Conservation (phyloP, 352 stramenopile genomes). For the Phytophthora rubi region DNA sequence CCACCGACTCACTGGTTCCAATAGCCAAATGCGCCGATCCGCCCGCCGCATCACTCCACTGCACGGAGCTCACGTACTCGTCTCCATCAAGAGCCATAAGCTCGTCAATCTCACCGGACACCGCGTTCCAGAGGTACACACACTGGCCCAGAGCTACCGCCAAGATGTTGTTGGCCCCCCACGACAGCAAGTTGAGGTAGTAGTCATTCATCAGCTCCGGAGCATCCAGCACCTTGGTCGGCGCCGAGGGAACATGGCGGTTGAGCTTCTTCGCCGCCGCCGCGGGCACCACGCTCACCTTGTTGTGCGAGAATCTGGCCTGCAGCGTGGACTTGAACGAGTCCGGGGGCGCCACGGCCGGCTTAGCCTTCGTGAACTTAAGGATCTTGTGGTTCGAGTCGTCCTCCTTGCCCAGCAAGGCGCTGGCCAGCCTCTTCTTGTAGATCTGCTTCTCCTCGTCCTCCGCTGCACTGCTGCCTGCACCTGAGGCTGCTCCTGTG, state of each 20-base stretch:
- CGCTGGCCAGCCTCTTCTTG: conserved; percentile 82
- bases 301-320: conserved; percentile 95
- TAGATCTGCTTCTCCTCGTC: conserved; percentile 84
- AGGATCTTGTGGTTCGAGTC: conserved; percentile 94
- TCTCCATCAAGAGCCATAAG: conserved; percentile 89
- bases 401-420: conserved; percentile 79
- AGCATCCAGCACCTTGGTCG: conserved; percentile 96
- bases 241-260: conserved; percentile 96
- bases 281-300: conserved; percentile 71
- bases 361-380: conserved; percentile 97
- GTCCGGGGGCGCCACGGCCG: conserved; percentile 88
- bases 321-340: conserved; percentile 97
- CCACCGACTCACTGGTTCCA: conserved; percentile 93
- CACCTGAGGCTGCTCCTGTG: conserved; percentile 13
- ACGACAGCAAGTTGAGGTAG: conserved; percentile 99
- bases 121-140: conserved; percentile 99
- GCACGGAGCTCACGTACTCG: conserved; percentile 97
- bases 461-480: conserved; percentile 36
- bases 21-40: conserved; percentile 92
- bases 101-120: conserved; percentile 95
- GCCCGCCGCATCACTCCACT: conserved; percentile 92
- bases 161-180: conserved; percentile 96
- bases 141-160: conserved; percentile 97
- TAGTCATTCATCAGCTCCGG: conserved; percentile 99
- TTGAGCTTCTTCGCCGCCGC: conserved; percentile 89